Conservation (phyloP, 176 grass and related monocot genomes). For the Neostapfia colusana region DNA sequence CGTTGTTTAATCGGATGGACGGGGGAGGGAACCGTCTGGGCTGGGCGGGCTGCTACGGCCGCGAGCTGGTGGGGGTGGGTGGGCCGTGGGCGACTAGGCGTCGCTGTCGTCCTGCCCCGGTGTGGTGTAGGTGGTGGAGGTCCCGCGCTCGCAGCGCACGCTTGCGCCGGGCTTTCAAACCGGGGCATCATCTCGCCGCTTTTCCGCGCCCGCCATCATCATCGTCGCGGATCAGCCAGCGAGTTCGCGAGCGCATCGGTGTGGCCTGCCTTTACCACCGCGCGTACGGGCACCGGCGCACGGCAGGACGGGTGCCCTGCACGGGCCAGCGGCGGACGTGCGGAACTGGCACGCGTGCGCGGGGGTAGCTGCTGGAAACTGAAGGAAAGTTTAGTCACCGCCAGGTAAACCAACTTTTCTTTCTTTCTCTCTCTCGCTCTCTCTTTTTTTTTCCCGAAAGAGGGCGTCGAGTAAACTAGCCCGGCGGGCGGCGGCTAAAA, state of each 20-base stretch:
- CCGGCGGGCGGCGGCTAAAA: background rate
- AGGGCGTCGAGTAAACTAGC: background rate
- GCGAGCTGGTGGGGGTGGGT: background rate
- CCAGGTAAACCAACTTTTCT: background rate
- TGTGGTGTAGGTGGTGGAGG: background rate
- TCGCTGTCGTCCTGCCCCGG: slow-evolving; percentile 13
- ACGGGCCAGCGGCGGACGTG: background rate
- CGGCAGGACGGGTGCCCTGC: no score
- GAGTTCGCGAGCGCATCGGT: background rate
- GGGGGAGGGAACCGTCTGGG: background rate
- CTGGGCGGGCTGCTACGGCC: background rate
- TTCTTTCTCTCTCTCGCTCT: no score
- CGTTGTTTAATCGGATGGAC: slow-evolving; percentile 19
- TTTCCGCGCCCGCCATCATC: slow-evolving; percentile 23
- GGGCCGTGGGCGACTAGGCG: no score
- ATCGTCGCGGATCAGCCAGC: slow-evolving; percentile 26
- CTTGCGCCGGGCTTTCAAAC: slow-evolving; percentile 38
- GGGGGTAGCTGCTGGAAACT: background rate
- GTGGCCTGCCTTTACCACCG: background rate
- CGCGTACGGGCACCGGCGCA: background rate
- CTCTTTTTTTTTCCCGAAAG: background rate
- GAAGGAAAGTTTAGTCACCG: background rate
- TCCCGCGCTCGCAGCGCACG: slow-evolving; percentile 37
- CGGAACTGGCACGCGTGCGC: background rate
- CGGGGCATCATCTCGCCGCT: background rate